Percentiles rank a stretch among this genome's conserved stretches.
Conservation (phyloP, 352 stramenopile genomes). For the Phytophthora sp. region DNA sequence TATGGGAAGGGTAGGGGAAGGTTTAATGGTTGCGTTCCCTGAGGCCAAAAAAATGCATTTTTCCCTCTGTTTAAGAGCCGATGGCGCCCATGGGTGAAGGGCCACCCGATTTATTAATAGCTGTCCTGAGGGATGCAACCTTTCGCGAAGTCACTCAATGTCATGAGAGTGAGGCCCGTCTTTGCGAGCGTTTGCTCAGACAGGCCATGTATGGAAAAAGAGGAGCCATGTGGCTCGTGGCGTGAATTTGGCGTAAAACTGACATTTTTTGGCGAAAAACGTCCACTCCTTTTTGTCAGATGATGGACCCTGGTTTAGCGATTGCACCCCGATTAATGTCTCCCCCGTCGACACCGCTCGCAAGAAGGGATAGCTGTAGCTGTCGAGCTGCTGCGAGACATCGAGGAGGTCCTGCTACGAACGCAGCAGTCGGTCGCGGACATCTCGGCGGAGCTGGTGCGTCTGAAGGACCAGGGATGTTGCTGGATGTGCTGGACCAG, state of each 20-base stretch:
- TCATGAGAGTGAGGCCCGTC: background rate
- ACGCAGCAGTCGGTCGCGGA: slow-evolving; percentile 33
- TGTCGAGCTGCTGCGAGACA: slow-evolving; percentile 37
- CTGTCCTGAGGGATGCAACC: background rate
- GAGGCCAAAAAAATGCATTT: background rate
- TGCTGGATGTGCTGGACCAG: slow-evolving; percentile 53
- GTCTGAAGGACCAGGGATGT: slow-evolving; percentile 48
- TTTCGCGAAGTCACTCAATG: background rate
- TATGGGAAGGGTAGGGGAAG: background rate
- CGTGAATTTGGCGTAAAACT: background rate
- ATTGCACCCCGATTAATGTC: no score
- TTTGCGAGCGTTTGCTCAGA: background rate
- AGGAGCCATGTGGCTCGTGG: background rate
- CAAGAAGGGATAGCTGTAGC: no score
- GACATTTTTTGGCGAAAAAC: background rate
- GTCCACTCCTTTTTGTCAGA: background rate
- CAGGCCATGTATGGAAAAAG: background rate
- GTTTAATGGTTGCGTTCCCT: background rate
- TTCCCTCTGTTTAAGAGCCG: background rate
- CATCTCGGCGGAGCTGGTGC: slow-evolving; percentile 24
- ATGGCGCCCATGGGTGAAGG: no score
- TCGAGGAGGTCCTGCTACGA: slow-evolving; percentile 44
- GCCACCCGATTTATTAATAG: no score
- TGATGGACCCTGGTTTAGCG: no score
- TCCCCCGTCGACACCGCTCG: no score